Base-by-base conservation (phyloP, 2,329 filamentous ascomycete species). In the Monosporascus ibericus region DNA sequence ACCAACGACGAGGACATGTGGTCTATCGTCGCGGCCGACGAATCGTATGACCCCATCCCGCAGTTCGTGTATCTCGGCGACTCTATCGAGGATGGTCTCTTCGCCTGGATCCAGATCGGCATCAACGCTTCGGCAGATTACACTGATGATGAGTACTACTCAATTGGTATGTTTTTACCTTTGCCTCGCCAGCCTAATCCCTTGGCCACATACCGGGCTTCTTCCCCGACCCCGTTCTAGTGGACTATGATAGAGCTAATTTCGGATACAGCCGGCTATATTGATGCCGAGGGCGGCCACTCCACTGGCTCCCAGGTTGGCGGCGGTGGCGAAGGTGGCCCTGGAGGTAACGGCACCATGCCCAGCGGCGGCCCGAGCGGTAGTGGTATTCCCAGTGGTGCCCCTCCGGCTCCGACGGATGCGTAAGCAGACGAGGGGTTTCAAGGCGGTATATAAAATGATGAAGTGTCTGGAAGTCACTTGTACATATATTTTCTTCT, bases 41-140 rank as follows among this genome's bases (percentile, higher is more conserved):
- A 53, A 40, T 58, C 48, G 48, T 68, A 56, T 54, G 75, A 79
- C 56, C 79, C 78, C 1, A 71, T 80, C 63, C 70, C 78, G 22
- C 72, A 81, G 63, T 80, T 75, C 56, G 65, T 78, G 42, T 75
- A 78, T 50, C 73, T 82, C 25, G 77, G 79, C 4, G 72, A 79
- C 30, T 65, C 68, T 20, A 62, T 78, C 20, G 59, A 67, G 11
- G 75, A 77, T 54, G 75, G 75, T 18, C 59, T 78, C 25, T 70
- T 77, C 38, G 74, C 72, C 14, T 78, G 74, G 75, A 77, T 78
- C 55, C 69, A 71, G 54, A 70, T 77, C 27, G 74, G 74, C 36
- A 70, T 77, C 55, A 74, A 76, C 55, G 60, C 59, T 17, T 73
- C 70, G 0, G 70, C 68, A 24, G 64, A 68, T 48, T 65, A 65